phyloP scores from a whole-genome alignment of 257 asterid species.

The Jacaranda mimosifolia region DNA sequence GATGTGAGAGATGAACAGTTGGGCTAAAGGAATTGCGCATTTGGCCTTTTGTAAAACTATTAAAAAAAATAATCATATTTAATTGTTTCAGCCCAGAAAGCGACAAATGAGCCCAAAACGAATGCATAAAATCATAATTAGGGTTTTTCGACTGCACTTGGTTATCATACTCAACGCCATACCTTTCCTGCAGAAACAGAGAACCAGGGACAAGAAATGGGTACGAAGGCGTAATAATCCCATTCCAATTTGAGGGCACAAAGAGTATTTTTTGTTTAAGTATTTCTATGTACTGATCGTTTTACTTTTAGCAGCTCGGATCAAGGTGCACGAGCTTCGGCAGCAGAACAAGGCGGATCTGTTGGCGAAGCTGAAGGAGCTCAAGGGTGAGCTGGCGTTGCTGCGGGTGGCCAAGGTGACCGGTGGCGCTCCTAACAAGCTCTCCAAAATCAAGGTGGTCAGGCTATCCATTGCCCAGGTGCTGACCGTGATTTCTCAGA shows the following conservation, averaged over 20 bases:
- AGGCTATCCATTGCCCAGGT: slow-evolving; percentile 50
- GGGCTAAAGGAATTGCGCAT: neutral
- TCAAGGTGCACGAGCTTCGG: slow-evolving; percentile 76
- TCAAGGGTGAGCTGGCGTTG: slow-evolving; percentile 63
- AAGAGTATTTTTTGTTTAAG: neutral
- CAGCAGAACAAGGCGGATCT: slow-evolving; percentile 62
- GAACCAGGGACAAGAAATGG: slow-evolving; percentile 31
- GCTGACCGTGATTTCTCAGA: slow-evolving; percentile 72
- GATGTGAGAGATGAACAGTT: too few species aligned
- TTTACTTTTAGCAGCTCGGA: slow-evolving; percentile 49
- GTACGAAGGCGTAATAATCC: neutral
- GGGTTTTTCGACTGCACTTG: slow-evolving; percentile 23
- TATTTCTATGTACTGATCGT: neutral
- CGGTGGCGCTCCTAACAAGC: slow-evolving; percentile 74
- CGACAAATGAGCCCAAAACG: neutral
- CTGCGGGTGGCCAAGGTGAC: slow-evolving; percentile 72
- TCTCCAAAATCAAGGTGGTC: too few species aligned
- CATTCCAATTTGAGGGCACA: too few species aligned
- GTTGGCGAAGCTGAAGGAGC: slow-evolving; percentile 59
- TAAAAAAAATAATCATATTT: neutral
- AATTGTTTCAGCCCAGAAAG: slow-evolving; percentile 13
- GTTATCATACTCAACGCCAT: slow-evolving; percentile 19
- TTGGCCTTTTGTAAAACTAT: neutral
- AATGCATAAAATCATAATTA: neutral
- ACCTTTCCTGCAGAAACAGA: slow-evolving; percentile 29